Evolutionary conservation across 1,284 basidiomycete genomes (phyloP), one percentile per base, ranked within the genome.

Genomic region (Ustilago trichophora): DNA sequence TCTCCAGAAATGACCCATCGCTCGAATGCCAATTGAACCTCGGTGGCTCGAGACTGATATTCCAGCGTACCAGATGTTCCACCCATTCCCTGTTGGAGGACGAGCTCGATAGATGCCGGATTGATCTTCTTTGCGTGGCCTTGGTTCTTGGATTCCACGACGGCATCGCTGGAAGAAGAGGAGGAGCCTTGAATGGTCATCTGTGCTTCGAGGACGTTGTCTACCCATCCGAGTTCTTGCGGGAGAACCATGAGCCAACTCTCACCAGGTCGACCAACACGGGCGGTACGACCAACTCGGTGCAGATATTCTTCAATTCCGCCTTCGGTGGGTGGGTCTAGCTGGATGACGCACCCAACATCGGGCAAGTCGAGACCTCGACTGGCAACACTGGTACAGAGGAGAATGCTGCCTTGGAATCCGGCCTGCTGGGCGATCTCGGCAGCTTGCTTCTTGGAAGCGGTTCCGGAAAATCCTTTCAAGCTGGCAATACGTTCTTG

Each of bases 221-320:
- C 85, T 2, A 94, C 88, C 94, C 95, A 98, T 27, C 87, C 89
- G 3, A 85, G 82, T 83, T 98, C 96, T 60, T 88, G 91, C 0
- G 93, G 93, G 2, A 89, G 84, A 31, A 98, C 88, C 62, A 98
- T 88, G 66, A 90, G 89, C 93, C 95, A 98, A 3, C 92, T 92
- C 82, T 98, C 91, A 42, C 89, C 89, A 11, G 86, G 85, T 59
- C 85, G 91, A 16, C 96, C 96, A 2, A 90, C 95, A 82, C 96
- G 91, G 9, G 96, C 96, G 1, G 96, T 99, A 60, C 96, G 89
- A 22, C 96, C 96, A 6, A 98, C 91, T 38, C 96, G 87, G 83
- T 99, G 96, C 6, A 98, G 89, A 76, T 99, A 98, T 82, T 99
- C 96, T 19, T 91, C 96, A 15, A 90, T 90, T 3, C 96, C 95